Percentiles rank a stretch among this genome's conserved stretches.
These are phyloP conservation scores for Plasmodium inui DNA, from an alignment of 169 alveolate species.

Conservation along the genomic window DNA sequence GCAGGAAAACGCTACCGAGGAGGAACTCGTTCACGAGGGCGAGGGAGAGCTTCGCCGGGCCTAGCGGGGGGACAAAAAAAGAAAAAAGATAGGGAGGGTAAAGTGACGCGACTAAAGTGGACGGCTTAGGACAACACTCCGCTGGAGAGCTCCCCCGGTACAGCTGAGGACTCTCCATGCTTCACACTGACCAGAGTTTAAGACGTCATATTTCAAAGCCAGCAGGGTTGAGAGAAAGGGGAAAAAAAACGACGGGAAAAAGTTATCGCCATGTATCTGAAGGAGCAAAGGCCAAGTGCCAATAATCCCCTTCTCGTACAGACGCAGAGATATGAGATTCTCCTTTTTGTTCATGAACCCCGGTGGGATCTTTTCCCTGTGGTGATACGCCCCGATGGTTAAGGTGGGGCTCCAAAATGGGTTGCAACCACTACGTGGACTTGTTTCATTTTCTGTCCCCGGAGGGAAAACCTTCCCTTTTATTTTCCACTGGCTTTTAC, in stretches of 20 bases:
- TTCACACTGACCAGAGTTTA: slow-evolving; percentile 13
- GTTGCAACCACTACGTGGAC: neutral
- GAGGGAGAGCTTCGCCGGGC: slow-evolving; percentile 31
- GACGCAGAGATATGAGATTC: neutral
- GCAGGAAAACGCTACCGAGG: slow-evolving; percentile 20
- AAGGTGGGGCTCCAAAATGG: neutral
- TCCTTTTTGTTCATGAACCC: neutral
- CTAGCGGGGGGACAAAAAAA: neutral
- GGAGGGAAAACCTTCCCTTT: neutral
- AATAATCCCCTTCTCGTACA: neutral
- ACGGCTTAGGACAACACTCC: neutral
- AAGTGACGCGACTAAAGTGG: neutral
- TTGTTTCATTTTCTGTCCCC: neutral
- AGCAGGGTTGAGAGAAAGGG: slow-evolving; percentile 28
- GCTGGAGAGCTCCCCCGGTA: neutral
- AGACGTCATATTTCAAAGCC: neutral
- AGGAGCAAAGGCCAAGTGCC: neutral
- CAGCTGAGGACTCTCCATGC: neutral
- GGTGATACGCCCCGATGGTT: slow-evolving; percentile 11
- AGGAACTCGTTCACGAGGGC: slow-evolving; percentile 25
- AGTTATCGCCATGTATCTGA: neutral
- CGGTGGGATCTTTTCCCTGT: neutral
- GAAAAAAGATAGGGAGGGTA: neutral
- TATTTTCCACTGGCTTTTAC: neutral
- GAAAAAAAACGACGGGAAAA: slow-evolving; percentile 18